phyloP scores from a whole-genome alignment of 148 eudicot species.

The Dianthus caryophyllus region DNA sequence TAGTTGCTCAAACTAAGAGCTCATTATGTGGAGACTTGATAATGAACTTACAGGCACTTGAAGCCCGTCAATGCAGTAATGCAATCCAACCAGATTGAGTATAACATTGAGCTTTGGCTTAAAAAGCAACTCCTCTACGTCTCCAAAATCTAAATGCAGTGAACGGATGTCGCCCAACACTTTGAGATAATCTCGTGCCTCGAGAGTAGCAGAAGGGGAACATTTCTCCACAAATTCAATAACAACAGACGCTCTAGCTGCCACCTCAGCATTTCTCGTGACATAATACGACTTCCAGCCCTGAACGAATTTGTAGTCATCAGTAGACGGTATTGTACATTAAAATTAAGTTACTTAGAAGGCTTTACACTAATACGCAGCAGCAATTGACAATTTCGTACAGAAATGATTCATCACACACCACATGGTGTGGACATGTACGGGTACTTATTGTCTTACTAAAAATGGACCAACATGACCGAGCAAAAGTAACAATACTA shows the following conservation, averaged over 20 bases:
- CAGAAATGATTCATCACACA: no score
- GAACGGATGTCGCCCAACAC: conserved; percentile 52
- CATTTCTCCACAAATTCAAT: conserved; percentile 48
- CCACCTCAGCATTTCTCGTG: conserved; percentile 55
- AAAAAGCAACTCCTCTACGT: conserved; percentile 62
- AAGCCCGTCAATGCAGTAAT: conserved; percentile 72
- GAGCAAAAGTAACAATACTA: no score
- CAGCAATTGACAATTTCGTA: no score
- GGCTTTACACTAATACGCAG: no score
- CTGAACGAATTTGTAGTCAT: conserved; percentile 16
- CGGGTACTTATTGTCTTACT: no score
- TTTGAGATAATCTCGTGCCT: conserved; percentile 60
- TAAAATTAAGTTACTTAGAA: no score
- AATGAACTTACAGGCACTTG: conserved; percentile 54
- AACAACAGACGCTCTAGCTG: conserved; percentile 28
- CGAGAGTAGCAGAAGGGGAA: conserved; percentile 50
- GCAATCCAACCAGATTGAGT: conserved; percentile 73
- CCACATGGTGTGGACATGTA: no score
- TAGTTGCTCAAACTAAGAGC: not conserved
- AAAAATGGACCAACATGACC: no score
- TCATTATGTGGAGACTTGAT: not conserved
- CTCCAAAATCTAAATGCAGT: conserved; percentile 57
- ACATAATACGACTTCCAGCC: conserved; percentile 63
- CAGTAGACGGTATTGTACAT: not conserved
- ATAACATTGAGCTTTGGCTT: conserved; percentile 52